These are phyloP conservation scores for Echites panduratus DNA, from an alignment of 257 asterid genomes.

Conservation along the genomic window DNA sequence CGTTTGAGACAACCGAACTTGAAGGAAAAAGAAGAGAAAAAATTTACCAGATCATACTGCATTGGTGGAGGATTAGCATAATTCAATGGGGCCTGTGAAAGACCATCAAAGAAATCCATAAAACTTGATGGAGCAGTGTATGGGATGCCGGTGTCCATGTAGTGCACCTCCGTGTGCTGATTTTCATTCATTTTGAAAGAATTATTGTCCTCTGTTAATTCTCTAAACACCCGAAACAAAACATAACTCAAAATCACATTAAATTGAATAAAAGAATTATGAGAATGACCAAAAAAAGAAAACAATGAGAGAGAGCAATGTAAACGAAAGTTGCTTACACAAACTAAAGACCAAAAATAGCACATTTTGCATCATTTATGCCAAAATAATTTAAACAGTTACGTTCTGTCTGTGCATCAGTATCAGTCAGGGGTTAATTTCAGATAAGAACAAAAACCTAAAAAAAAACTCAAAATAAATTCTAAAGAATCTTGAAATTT, in stretches of 20 bases:
- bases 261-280: background rate
- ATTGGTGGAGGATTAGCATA: conserved; percentile 45
- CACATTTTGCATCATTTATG: background rate
- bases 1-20: background rate
- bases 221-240: conserved; percentile 13
- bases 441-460: background rate
- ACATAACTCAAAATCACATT: background rate
- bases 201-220: conserved; percentile 9
- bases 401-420: background rate
- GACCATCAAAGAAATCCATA: conserved; percentile 43
- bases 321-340: background rate
- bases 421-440: background rate
- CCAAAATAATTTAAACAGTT: background rate
- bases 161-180: conserved; percentile 47
- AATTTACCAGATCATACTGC: conserved; percentile 49
- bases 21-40: background rate
- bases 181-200: conserved; percentile 45
- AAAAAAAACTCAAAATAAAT: background rate
- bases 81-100: conserved; percentile 40
- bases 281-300: background rate
- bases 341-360: background rate
- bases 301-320: background rate
- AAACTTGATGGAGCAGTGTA: conserved; percentile 50
- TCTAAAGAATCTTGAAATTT: background rate
- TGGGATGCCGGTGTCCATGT: conserved; percentile 46